Percentiles rank a stretch among this genome's conserved stretches.
Conservation (phyloP, 1,284 basidiomycete species). For the Sporisorium reilianum region DNA sequence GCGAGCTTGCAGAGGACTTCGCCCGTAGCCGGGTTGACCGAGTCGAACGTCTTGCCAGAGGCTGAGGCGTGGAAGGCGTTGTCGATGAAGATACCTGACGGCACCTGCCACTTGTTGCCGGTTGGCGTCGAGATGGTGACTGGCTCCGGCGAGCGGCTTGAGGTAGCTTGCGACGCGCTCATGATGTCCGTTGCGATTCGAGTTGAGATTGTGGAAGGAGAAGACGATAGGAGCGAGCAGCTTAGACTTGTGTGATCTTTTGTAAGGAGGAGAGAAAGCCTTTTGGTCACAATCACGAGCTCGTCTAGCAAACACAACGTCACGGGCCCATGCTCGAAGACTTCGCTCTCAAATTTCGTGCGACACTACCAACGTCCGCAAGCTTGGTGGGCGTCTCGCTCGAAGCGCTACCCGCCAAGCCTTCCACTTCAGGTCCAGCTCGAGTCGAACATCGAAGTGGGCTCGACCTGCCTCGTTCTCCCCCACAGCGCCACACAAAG, state of each 20-base stretch:
- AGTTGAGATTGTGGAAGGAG: not conserved
- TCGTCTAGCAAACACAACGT: not conserved
- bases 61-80: constrained; percentile 49
- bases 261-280: constrained; percentile 1
- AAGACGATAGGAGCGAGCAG: not conserved
- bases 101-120: constrained; percentile 50
- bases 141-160: constrained; percentile 18
- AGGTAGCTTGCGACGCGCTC: constrained; percentile 11
- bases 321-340: not conserved
- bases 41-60: constrained; percentile 56
- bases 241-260: not conserved
- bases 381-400: constrained; percentile 8
- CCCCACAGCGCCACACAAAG: not conserved
- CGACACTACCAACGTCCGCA: not conserved
- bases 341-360: no score
- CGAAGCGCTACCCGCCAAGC: constrained; percentile 8
- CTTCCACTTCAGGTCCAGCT: not conserved
- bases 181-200: constrained; percentile 7
- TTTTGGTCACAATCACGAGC: not conserved
- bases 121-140: constrained; percentile 64
- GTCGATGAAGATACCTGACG: constrained; percentile 60
- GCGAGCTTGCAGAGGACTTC: constrained; percentile 50
- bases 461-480: not conserved
- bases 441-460: not conserved
- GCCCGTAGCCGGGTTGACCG: constrained; percentile 58